Percentiles rank a stretch among this genome's conserved stretches.
These are phyloP conservation scores for Pythium graminicola DNA, from an alignment of 352 stramenopile species.

Conservation along the genomic window DNA sequence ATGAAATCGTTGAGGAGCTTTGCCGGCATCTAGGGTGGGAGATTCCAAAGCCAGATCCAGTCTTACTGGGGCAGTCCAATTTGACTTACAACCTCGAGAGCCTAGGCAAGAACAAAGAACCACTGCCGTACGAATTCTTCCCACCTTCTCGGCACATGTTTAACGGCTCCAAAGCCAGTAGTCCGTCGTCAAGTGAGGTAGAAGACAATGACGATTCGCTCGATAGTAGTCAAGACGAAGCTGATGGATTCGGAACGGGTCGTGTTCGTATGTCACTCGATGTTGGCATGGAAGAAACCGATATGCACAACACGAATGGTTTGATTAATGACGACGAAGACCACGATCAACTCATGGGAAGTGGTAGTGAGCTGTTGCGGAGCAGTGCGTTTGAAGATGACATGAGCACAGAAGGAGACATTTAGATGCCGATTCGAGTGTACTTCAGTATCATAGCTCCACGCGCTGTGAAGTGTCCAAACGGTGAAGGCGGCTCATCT, in stretches of 20 bases:
- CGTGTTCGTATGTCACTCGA: constrained; percentile 8
- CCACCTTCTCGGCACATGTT: constrained; percentile 70
- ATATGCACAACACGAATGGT: constrained; percentile 25
- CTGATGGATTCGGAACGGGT: constrained; percentile 9
- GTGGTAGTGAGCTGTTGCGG: constrained; percentile 61
- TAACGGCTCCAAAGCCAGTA: constrained; percentile 52
- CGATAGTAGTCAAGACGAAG: constrained; percentile 22
- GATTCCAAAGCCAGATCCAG: constrained; percentile 62
- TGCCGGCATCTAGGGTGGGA: constrained; percentile 71
- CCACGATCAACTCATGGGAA: constrained; percentile 69
- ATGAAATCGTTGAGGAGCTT: constrained; percentile 79
- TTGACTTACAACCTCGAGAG: constrained; percentile 26
- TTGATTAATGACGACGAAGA: constrained; percentile 34
- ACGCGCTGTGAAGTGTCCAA: not conserved
- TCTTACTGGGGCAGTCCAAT: constrained; percentile 58
- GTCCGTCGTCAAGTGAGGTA: constrained; percentile 47
- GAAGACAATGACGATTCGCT: constrained; percentile 27
- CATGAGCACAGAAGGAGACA: constrained; percentile 24
- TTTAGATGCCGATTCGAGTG: constrained; percentile 14
- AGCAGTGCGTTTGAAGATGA: constrained; percentile 55
- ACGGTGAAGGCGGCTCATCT: not conserved
- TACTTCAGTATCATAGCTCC: constrained; percentile 6
- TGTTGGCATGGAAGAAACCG: constrained; percentile 30
- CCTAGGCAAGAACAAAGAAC: constrained; percentile 24
- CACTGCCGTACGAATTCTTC: constrained; percentile 60